phyloP scores from a whole-genome alignment of 2,329 filamentous ascomycete species.

The Aspergillus niger region DNA sequence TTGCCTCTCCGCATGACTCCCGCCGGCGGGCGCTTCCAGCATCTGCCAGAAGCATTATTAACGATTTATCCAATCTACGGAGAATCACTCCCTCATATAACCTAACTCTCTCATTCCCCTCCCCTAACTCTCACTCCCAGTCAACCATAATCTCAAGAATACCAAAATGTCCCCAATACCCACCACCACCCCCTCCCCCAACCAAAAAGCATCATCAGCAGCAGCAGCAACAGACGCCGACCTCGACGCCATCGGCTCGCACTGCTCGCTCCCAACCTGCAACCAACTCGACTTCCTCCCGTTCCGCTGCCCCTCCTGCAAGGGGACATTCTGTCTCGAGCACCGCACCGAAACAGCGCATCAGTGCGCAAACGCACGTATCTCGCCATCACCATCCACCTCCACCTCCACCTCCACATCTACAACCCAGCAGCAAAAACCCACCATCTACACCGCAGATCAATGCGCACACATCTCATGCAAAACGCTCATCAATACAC shows the following conservation, averaged over 20 bases:
- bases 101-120: neutral
- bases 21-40: constrained; percentile 18
- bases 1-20: constrained; percentile 22
- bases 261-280: constrained; percentile 91
- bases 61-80: no score
- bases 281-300: constrained; percentile 95
- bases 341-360: constrained; percentile 86
- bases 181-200: constrained; percentile 29
- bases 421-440: constrained; percentile 39
- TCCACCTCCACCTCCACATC: constrained; percentile 32
- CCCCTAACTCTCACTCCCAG: neutral
- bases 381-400: constrained; percentile 12
- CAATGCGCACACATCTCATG: constrained; percentile 53
- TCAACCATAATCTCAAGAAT: neutral
- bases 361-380: constrained; percentile 61
- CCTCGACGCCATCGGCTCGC: constrained; percentile 80
- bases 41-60: constrained; percentile 1
- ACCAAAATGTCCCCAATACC: neutral
- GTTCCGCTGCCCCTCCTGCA: constrained; percentile 89
- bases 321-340: constrained; percentile 83
- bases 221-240: constrained; percentile 59
- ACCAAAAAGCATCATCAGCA: constrained; percentile 18
- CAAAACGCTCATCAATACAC: constrained; percentile 56
- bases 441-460: constrained; percentile 58
- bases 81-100: neutral